Conservation (phyloP, 768 basidiomycete species). For the Russula sp. region DNA sequence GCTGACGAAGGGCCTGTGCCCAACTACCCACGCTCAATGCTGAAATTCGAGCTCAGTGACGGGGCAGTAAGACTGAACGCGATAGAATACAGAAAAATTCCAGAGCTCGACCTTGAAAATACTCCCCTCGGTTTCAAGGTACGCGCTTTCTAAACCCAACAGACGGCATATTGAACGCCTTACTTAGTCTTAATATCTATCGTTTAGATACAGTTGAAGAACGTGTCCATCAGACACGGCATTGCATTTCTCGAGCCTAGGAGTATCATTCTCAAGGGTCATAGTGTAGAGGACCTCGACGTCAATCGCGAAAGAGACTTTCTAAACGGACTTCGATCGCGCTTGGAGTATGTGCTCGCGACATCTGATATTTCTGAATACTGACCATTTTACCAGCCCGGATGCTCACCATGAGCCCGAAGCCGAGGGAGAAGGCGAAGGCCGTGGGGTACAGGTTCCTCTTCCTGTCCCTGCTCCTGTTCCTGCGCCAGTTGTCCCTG, state of each 20-base stretch:
- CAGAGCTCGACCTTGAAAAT: conserved; percentile 63
- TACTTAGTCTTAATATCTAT: neutral
- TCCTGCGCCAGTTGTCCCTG: conserved; percentile 1
- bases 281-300: conserved; percentile 65
- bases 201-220: conserved; percentile 62
- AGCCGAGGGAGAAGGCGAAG: neutral
- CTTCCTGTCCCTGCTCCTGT: conserved; percentile 8
- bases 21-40: conserved; percentile 77
- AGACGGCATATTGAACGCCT: conserved; percentile 4
- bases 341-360: conserved; percentile 55
- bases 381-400: conserved; percentile 22
- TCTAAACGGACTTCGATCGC: conserved; percentile 52
- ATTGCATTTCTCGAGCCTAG: conserved; percentile 75
- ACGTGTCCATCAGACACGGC: conserved; percentile 64
- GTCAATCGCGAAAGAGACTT: conserved; percentile 56
- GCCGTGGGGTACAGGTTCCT: conserved; percentile 1
- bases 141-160: neutral
- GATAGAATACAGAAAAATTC: conserved; percentile 72
- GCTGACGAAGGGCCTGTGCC: conserved; percentile 75
- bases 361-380: neutral
- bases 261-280: conserved; percentile 58
- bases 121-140: conserved; percentile 88
- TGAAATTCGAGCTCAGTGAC: conserved; percentile 73
- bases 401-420: conserved; percentile 11
- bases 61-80: conserved; percentile 67